Conservation (phyloP, 2,329 filamentous ascomycete genomes). For the Hypoxylon sp. region DNA sequence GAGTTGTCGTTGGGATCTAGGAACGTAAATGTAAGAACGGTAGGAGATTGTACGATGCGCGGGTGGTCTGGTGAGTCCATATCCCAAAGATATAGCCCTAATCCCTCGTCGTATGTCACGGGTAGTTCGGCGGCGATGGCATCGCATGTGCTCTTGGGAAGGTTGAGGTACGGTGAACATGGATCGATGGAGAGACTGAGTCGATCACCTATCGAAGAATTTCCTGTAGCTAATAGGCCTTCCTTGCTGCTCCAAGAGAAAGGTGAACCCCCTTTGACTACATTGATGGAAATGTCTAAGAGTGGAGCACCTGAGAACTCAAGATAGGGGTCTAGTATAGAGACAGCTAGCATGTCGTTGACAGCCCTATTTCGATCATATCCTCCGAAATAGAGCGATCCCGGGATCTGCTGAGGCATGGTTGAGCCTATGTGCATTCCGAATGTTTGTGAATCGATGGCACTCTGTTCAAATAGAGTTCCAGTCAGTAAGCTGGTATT, state of each 20-base stretch:
- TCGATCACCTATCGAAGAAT: slow-evolving; percentile 30
- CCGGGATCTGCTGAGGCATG: slow-evolving; percentile 29
- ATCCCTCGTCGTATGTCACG: slow-evolving; percentile 42
- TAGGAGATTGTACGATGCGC: slow-evolving; percentile 48
- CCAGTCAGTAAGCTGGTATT: slow-evolving; percentile 19
- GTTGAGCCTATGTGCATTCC: slow-evolving; percentile 52
- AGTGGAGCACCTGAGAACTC: slow-evolving; percentile 38
- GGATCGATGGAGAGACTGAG: slow-evolving; percentile 42
- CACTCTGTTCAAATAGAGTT: slow-evolving; percentile 22
- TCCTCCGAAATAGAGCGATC: slow-evolving; percentile 48
- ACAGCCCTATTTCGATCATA: slow-evolving; percentile 49
- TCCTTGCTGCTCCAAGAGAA: slow-evolving; percentile 42
- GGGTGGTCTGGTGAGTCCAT: slow-evolving; percentile 41
- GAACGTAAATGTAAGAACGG: slow-evolving; percentile 51
- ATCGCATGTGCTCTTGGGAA: slow-evolving; percentile 51
- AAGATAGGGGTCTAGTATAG: slow-evolving; percentile 9
- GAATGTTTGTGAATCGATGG: slow-evolving; percentile 49
- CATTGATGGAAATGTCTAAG: slow-evolving; percentile 50
- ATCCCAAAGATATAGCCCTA: slow-evolving; percentile 52
- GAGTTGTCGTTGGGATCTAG: slow-evolving; percentile 36
- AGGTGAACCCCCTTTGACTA: slow-evolving; percentile 49
- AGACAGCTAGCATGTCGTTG: slow-evolving; percentile 37
- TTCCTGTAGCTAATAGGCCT: slow-evolving; percentile 34
- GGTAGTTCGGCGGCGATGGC: slow-evolving; percentile 49
- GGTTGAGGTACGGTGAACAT: slow-evolving; percentile 49